Conservation (phyloP, 139 green algal genomes). For the Volvox reticuliferus region DNA sequence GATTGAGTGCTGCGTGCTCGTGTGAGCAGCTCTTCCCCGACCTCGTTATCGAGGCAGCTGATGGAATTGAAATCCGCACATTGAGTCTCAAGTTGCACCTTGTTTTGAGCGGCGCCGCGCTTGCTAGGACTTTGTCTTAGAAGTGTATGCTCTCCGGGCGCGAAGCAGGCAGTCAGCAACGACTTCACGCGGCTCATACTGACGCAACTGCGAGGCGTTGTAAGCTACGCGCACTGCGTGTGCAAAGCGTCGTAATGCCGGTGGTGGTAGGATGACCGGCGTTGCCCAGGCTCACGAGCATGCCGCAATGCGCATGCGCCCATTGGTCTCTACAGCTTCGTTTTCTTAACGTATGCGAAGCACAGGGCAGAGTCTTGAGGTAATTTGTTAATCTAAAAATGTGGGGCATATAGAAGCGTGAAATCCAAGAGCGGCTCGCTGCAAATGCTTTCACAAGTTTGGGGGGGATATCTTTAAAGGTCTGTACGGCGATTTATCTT, state of each 20-base stretch:
- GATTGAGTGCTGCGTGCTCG: background rate
- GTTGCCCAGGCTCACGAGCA: too few relatives aligned
- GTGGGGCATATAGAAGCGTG: too few relatives aligned
- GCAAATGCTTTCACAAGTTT: too few relatives aligned
- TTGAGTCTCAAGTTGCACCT: background rate
- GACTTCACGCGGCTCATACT: slow-evolving; percentile 2
- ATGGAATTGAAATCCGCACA: background rate
- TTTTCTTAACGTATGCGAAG: background rate
- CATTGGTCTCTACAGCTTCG: slow-evolving; percentile 5
- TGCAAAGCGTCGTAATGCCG: background rate
- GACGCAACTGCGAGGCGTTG: background rate
- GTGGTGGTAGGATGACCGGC: background rate
- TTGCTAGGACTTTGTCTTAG: background rate
- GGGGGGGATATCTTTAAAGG: too few relatives aligned
- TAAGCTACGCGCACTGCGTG: background rate
- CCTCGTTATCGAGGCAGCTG: too few relatives aligned
- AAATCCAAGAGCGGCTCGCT: too few relatives aligned
- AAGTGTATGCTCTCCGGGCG: background rate
- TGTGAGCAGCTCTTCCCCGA: background rate
- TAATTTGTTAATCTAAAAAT: too few relatives aligned
- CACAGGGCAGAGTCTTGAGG: background rate
- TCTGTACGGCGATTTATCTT: too few relatives aligned
- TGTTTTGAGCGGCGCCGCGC: background rate
- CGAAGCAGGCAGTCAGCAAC: slow-evolving; percentile 1
- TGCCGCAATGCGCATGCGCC: background rate